A percentile compares a stretch with the other conserved stretches of the same genome.
These are phyloP conservation scores for Septoria petroselini DNA, from an alignment of 2,329 filamentous ascomycete genomes.

Conservation along the genomic window DNA sequence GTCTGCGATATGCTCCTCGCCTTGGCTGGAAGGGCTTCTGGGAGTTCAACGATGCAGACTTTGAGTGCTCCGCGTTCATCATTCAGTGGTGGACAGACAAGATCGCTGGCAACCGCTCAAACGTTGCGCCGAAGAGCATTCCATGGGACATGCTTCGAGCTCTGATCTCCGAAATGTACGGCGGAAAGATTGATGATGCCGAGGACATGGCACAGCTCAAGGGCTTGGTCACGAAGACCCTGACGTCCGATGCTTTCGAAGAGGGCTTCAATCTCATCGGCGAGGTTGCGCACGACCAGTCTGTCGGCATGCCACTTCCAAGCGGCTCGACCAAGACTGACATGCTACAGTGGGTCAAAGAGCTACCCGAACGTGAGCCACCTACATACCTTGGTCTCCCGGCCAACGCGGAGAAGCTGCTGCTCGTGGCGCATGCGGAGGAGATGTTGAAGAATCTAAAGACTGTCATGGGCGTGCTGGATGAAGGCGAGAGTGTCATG, in stretches of 20 bases:
- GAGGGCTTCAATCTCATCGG: conserved; percentile 86
- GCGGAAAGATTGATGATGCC: conserved; percentile 93
- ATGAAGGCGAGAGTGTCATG: conserved; percentile 91
- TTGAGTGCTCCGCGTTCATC: conserved; percentile 94
- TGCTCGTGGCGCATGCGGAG: conserved; percentile 82
- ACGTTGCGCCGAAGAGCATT: conserved; percentile 88
- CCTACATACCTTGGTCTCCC: conserved; percentile 92
- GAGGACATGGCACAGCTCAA: conserved; percentile 73
- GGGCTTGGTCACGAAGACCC: conserved; percentile 69
- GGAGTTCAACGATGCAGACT: conserved; percentile 99
- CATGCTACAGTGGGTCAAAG: conserved; percentile 88
- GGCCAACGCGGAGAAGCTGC: conserved; percentile 91
- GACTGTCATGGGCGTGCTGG: conserved; percentile 80
- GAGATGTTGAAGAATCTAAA: conserved; percentile 81
- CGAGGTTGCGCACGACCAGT: conserved; percentile 44
- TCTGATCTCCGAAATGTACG: conserved; percentile 90
- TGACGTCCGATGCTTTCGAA: conserved; percentile 88
- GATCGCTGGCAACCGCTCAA: conserved; percentile 79
- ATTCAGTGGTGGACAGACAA: conserved; percentile 91
- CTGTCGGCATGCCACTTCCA: conserved; percentile 65
- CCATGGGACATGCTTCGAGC: conserved; percentile 95
- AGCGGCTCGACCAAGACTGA: conserved; percentile 77
- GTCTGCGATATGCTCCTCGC: conserved; percentile 87
- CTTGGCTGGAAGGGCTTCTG: conserved; percentile 98
- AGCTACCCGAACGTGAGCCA: conserved; percentile 88